These are phyloP conservation scores for Salix purpurea DNA, from an alignment of 345 rosid genomes.

Conservation along the genomic window DNA sequence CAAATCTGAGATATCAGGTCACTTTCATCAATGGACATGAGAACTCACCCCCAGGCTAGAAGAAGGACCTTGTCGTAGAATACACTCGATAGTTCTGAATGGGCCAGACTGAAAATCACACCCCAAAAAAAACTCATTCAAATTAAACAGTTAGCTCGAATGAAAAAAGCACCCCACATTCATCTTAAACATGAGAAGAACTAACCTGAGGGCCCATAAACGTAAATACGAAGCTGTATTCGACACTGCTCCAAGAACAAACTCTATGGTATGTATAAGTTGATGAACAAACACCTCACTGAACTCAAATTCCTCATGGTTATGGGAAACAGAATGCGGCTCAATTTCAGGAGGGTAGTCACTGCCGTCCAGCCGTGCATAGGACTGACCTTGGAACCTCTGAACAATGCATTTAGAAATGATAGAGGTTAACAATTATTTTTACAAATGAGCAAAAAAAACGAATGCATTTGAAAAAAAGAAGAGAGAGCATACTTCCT, in stretches of 20 bases:
- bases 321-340: constrained; percentile 49
- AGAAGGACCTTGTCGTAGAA: constrained; percentile 95
- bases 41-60: constrained; percentile 77
- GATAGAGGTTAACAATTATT: background rate
- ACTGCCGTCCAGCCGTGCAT: constrained; percentile 48
- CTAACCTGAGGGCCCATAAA: constrained; percentile 92
- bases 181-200: background rate
- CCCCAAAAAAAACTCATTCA: background rate
- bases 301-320: constrained; percentile 88
- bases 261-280: constrained; percentile 93
- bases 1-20: background rate
- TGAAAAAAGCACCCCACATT: background rate
- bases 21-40: background rate
- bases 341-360: constrained; percentile 67
- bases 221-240: constrained; percentile 98
- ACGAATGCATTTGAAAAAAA: background rate
- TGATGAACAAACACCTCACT: constrained; percentile 95
- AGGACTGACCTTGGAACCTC: constrained; percentile 84
- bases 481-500: constrained; percentile 40
- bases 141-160: constrained; percentile 1
- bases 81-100: constrained; percentile 87
- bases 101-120: constrained; percentile 66
- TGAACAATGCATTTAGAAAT: constrained; percentile 27
- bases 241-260: constrained; percentile 97
- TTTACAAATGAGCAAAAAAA: background rate